Base-by-base conservation (phyloP, 2,329 filamentous ascomycete genomes). In the Aspergillus sp. region DNA sequence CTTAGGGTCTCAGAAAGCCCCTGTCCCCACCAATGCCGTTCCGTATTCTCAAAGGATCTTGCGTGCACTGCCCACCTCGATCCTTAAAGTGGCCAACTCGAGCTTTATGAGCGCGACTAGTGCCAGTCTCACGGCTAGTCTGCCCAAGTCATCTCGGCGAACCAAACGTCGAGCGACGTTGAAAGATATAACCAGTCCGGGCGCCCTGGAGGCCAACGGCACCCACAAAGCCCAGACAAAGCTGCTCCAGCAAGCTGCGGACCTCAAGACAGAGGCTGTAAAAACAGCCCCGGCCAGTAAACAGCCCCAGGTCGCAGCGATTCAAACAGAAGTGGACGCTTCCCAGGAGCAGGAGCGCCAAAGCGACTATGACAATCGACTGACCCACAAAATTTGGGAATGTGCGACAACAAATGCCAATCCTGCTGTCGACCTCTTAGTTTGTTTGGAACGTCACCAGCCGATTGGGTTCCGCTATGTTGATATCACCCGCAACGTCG, bases 401-500 rank as follows among this genome's bases (percentile, higher is more conserved):
- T 81, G 95, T 16, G 91, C 94, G 1, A 97, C 93, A 0, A 88
- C 87, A 1, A 88, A 92, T 46, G 91, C 92, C 2, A 97, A 99
- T 67, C 94, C 94, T 0, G 93, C 94, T 0, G 90, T 96, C 0
- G 94, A 99, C 70, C 76, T 99, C 16, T 78, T 99, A 1, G 89
- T 97, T 5, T 99, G 94, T 67, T 80, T 99, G 1, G 94, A 99
- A 71, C 85, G 94, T 19, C 84, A 89, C 23, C 91, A 96, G 64
- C 86, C 89, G 0, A 96, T 99, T 63, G 94, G 94, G 0, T 99
- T 99, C 75, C 86, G 92, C 46, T 99, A 99, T 67, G 93, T 96
- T 16, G 94, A 99, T 68, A 96, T 99, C 60, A 95, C 88, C 5
- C 84, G 91, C 7, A 84, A 90, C 0, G 89, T 97, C 0, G 88